Conservation (phyloP, 371 early-diverging fungal genomes). For the Mucor plumbeus region DNA sequence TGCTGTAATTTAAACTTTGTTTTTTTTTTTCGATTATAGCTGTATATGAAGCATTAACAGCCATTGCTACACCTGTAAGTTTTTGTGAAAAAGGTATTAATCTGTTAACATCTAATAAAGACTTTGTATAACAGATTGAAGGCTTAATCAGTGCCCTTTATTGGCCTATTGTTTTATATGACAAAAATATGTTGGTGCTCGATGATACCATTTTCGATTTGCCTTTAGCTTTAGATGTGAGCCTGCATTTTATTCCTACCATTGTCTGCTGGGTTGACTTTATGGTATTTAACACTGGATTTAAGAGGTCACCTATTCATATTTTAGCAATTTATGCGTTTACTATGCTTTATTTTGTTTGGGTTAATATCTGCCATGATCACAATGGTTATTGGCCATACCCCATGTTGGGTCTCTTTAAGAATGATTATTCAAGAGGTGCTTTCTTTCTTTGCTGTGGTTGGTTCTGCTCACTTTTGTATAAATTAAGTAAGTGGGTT, state of each 20-base stretch:
- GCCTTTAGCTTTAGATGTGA: slow-evolving; percentile 23
- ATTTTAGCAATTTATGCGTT: slow-evolving; percentile 26
- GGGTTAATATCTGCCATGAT: slow-evolving; percentile 24
- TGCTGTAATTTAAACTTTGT: background rate
- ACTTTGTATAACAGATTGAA: slow-evolving; percentile 21
- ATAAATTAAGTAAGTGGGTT: slow-evolving; percentile 28
- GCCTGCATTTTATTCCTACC: slow-evolving; percentile 26
- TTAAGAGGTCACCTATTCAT: slow-evolving; percentile 22
- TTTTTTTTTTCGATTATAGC: slow-evolving; percentile 4
- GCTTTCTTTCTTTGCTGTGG: slow-evolving; percentile 26
- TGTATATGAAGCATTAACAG: slow-evolving; percentile 21
- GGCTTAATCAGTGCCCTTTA: slow-evolving; percentile 32
- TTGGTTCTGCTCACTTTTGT: slow-evolving; percentile 24
- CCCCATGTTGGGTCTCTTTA: slow-evolving; percentile 25
- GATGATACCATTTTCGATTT: slow-evolving; percentile 16
- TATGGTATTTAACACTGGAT: slow-evolving; percentile 21
- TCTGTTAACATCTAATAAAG: background rate
- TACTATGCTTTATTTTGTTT: slow-evolving; percentile 20
- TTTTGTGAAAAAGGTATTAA: background rate
- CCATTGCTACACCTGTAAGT: slow-evolving; percentile 35
- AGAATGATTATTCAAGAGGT: slow-evolving; percentile 16
- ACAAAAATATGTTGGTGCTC: slow-evolving; percentile 25
- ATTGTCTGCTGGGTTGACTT: slow-evolving; percentile 25
- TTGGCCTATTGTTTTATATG: slow-evolving; percentile 32
- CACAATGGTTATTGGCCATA: slow-evolving; percentile 30